Base-by-base conservation (phyloP, 192 early-diverging fungal species). In the Entomortierella chlamydospora region DNA sequence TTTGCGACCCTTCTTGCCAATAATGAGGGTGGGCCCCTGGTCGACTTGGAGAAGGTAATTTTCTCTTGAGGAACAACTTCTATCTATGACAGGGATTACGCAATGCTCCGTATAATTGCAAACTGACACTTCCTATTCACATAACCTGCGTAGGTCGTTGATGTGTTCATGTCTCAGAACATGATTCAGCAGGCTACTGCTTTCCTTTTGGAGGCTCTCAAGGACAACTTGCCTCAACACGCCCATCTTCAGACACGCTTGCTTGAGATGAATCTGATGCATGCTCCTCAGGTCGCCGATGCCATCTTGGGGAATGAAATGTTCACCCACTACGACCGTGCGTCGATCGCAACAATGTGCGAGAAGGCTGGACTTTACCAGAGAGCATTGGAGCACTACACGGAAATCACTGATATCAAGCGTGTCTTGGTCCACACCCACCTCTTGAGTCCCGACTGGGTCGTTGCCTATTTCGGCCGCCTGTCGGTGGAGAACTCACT, bases 331-430 rank as follows among this genome's bases (percentile, higher is more conserved):
- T 99, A 98, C 81, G 98, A 99, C 79, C 90, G 93, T 20, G 87
- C 92, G 11, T 91, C 95, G 59, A 92, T 99, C 77, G 98, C 95
- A 13, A 81, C 86, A 51, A 90, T 99, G 63, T 98, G 96, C 74
- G 98, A 99, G 83, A 99, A 98, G 90, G 97, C 98, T 37, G 97
- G 97, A n/a, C 84, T 99, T 33, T 97, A 93, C 81, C 98, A 99
- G 85, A 86, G 96, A 26, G 93, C 98, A 1, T 86, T 99, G 43
- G 98, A 99, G 87, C 94, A 98, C 81, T 98, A 97, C 84, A 95
- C 93, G 49, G 96, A 99, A 74, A 92, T 93, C 58, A 91, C 92
- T 60, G 98, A 99, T 76, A 98, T 99, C 74, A 98, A 98, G 86
- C 92, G 98, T 33, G 93, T 95, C 37, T 90, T 97, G 68, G 92